Percentiles rank a stretch among this genome's conserved stretches.
Conservation (phyloP, 768 basidiomycete genomes). For the Russula earlei region DNA sequence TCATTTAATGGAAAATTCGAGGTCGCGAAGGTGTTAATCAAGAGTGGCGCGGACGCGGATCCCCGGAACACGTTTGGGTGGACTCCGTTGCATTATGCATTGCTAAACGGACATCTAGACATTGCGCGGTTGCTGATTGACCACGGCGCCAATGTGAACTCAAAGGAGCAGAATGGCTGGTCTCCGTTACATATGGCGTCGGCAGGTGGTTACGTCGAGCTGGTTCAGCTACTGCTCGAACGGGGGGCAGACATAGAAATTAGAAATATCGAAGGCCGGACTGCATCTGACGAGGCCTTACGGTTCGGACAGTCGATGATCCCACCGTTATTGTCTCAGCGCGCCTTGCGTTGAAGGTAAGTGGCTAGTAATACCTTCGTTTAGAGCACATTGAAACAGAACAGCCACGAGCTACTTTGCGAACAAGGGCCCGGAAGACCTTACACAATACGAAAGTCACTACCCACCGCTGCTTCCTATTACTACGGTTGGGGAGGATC, state of each 20-base stretch:
- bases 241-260: neutral
- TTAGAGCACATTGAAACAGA: too few species aligned
- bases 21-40: neutral
- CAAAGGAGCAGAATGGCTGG: neutral
- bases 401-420: too few species aligned
- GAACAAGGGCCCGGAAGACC: too few species aligned
- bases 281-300: too few species aligned
- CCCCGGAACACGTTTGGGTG: too few species aligned
- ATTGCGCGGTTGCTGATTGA: neutral
- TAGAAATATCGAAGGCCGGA: neutral
- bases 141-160: neutral
- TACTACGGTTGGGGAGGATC: too few species aligned
- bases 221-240: neutral
- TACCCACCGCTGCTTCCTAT: too few species aligned
- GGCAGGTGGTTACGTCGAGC: neutral
- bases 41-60: neutral
- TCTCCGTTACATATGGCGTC: neutral
- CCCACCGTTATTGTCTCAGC: too few species aligned
- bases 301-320: too few species aligned
- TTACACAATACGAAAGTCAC: too few species aligned
- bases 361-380: too few species aligned
- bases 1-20: neutral
- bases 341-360: too few species aligned
- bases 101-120: neutral
- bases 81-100: neutral